These are phyloP conservation scores for Quercus variabilis DNA, from an alignment of 306 rosid genomes.

Conservation along the genomic window DNA sequence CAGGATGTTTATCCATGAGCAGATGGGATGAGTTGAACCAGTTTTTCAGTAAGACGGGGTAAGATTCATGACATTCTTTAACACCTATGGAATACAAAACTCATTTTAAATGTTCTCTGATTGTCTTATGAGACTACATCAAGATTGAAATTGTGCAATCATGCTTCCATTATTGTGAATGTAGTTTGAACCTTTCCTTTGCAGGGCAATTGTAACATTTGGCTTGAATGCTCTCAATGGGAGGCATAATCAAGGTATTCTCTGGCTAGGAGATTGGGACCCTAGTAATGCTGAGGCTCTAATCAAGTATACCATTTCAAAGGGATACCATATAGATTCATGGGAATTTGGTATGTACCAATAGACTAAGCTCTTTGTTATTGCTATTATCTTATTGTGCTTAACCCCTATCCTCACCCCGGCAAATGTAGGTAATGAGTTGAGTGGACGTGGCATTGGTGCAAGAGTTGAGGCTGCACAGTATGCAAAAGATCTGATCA, in stretches of 20 bases:
- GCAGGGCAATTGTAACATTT: slow-evolving; percentile 78
- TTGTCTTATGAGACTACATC: background rate
- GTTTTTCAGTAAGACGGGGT: slow-evolving; percentile 79
- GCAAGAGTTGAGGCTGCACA: slow-evolving; percentile 77
- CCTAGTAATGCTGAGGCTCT: slow-evolving; percentile 57
- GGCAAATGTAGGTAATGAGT: slow-evolving; percentile 71
- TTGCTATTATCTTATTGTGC: slow-evolving; percentile 10
- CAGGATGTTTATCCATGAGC: slow-evolving; percentile 80
- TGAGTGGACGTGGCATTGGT: slow-evolving; percentile 79
- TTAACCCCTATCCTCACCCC: slow-evolving; percentile 19
- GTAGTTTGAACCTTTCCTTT: slow-evolving; percentile 16
- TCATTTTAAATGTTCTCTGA: background rate
- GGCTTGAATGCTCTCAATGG: slow-evolving; percentile 91
- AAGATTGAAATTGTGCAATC: background rate
- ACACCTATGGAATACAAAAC: background rate
- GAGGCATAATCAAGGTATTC: slow-evolving; percentile 43
- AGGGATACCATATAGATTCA: slow-evolving; percentile 71
- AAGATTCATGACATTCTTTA: slow-evolving; percentile 21
- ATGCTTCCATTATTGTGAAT: background rate
- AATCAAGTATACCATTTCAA: slow-evolving; percentile 66
- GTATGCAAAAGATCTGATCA: slow-evolving; percentile 79
- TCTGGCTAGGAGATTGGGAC: slow-evolving; percentile 94
- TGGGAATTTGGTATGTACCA: slow-evolving; percentile 87
- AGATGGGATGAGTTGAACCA: slow-evolving; percentile 94
- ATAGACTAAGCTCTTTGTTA: slow-evolving; percentile 14